Percentiles rank a stretch among this genome's conserved stretches.
These are phyloP conservation scores for Plasmodium ovale DNA, from an alignment of 169 alveolate genomes.

Conservation along the genomic window DNA sequence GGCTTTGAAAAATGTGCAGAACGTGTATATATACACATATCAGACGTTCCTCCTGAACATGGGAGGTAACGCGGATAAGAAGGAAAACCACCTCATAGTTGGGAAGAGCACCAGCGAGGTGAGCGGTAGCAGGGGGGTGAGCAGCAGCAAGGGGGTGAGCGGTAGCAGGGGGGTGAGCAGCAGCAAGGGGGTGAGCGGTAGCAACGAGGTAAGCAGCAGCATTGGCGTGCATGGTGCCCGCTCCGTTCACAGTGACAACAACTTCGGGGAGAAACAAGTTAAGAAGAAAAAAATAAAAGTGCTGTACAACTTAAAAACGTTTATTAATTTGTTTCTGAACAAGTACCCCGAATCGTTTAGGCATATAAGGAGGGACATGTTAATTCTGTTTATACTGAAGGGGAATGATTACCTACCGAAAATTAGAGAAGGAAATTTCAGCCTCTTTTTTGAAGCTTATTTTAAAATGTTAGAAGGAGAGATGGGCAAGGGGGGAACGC, in stretches of 20 bases:
- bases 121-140: neutral
- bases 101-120: neutral
- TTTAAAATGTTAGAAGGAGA: conserved; percentile 50
- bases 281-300: conserved; percentile 60
- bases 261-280: neutral
- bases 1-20: conserved; percentile 72
- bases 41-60: conserved; percentile 39
- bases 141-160: neutral
- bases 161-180: neutral
- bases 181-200: neutral
- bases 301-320: conserved; percentile 51
- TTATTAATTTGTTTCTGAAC: conserved; percentile 49
- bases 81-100: conserved; percentile 55
- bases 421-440: conserved; percentile 78
- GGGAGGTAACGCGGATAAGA: neutral
- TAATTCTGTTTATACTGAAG: conserved; percentile 76
- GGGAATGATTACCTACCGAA: conserved; percentile 84
- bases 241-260: neutral
- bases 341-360: conserved; percentile 41
- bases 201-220: neutral
- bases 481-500: neutral
- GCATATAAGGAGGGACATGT: conserved; percentile 67
- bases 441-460: conserved; percentile 77
- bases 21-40: conserved; percentile 77
- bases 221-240: no score